Base-by-base conservation (phyloP, 2,329 filamentous ascomycete genomes). In the Calonectria crousiana region DNA sequence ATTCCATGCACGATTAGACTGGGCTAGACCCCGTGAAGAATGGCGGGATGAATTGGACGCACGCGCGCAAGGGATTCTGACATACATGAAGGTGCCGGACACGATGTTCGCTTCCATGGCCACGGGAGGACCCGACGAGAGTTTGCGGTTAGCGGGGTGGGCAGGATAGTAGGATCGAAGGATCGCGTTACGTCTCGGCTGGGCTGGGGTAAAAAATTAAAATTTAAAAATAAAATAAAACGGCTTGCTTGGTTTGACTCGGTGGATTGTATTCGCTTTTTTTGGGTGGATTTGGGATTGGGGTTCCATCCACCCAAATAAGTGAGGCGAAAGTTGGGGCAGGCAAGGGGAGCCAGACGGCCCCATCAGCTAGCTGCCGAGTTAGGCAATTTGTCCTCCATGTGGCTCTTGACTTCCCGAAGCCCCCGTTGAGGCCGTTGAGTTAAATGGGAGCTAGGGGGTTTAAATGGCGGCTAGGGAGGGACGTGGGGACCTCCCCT, bases 351-450 rank as follows among this genome's bases (percentile, higher is more conserved):
- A 58, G 53, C 38, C 52, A 18, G 49, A 51, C 51, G 41, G 41
- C 30, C 23, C 41, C 51, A 26, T 32, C 65, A 49, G n/a, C 44
- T n/a, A 38, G 49, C 44, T 66, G 32, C 71, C 71, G 13, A 70
- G 69, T 73, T 69, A 69, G 71, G 71, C 62, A 73, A 34, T 58
- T 28, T 11, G 20, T n/a, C 38, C 32, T 52, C 67, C 41, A 64
- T 28, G 60, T 69, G 67, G 67, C 60, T 67, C 52, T 18, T 51
- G 58, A 51, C 71, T 73, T 73, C 71, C 71, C 71, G 71, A 32
- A 38, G 41, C 67, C 66, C 56, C 71, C 66, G 71, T 66, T 32
- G 38, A 70, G 41, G 56, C 67, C 56, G 56, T 62, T 62, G 56
- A 41, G 56, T 62, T 62, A 62, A 62, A 62, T 62, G 56, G 56